Percentiles rank a stretch among this genome's conserved stretches.
phyloP scores from a whole-genome alignment of 495 filamentous ascomycete genomes.

The Aspergillus sparsus region DNA sequence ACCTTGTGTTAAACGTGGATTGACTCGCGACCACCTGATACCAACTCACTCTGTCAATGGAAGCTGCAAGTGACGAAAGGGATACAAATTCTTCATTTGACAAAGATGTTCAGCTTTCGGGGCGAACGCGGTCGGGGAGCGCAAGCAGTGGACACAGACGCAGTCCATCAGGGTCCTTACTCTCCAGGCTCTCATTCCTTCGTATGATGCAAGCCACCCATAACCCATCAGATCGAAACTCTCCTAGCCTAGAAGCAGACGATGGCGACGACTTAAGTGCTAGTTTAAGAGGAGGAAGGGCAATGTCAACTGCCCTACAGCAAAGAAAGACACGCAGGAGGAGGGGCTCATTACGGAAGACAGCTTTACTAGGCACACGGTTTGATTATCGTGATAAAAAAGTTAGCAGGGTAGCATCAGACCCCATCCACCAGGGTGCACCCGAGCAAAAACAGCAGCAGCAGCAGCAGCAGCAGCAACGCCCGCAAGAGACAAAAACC shows the following conservation, averaged over 20 bases:
- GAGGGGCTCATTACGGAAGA: constrained; percentile 76
- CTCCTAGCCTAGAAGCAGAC: constrained; percentile 44
- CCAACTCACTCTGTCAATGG: constrained; percentile 39
- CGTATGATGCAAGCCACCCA: constrained; percentile 51
- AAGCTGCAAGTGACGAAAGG: constrained; percentile 36
- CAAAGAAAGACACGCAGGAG: constrained; percentile 69
- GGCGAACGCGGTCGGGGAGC: constrained; percentile 42
- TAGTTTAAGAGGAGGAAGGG: constrained; percentile 45
- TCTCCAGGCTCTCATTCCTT: constrained; percentile 54
- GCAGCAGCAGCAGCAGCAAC: constrained; percentile 15
- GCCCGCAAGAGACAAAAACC: constrained; percentile 17
- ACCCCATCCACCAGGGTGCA: constrained; percentile 47
- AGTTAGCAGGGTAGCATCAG: constrained; percentile 29
- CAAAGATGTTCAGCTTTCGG: constrained; percentile 30
- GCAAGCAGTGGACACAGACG: constrained; percentile 58
- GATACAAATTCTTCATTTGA: constrained; percentile 31
- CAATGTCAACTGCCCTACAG: constrained; percentile 57
- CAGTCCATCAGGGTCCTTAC: constrained; percentile 64
- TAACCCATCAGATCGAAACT: constrained; percentile 39
- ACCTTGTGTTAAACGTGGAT: constrained; percentile 23
- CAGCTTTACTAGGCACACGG: constrained; percentile 72
- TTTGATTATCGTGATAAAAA: constrained; percentile 52
- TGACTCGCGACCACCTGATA: constrained; percentile 24
- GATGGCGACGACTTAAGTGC: constrained; percentile 38
- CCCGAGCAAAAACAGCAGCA: constrained; percentile 19